Base-by-base conservation (phyloP, 805 yeast genomes). In the Saccharomycopsis sp. region DNA sequence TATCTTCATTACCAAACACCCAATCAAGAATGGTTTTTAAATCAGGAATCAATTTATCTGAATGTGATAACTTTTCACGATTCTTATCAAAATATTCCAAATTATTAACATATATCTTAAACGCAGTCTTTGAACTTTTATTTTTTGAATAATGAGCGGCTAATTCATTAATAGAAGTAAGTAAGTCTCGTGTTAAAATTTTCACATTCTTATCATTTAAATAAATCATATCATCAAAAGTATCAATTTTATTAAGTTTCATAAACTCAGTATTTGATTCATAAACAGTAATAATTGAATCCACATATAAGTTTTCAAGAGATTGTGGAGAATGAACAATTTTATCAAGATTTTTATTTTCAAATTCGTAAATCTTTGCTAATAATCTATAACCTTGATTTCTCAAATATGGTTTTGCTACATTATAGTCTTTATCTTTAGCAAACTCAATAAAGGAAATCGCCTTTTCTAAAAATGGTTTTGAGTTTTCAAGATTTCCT, bases 51-150 rank as follows among this genome's bases (percentile, higher is more conserved):
- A n/a, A n/a, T n/a, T n/a, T n/a, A 9, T 21, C n/a, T 5, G 14
- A 8, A 14, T 21, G 21, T 5, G 15, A 15, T 8, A 35, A 18
- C 6, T n/a, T 6, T 14, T 33, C 28, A n/a, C 14, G 8, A 35
- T 44, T 31, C 19, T 41, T 46, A 25, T 61, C 59, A n/a, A 61
- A 41, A 3, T 59, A 52, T 58, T 50, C n/a, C 52, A 51, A 23
- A 47, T 57, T 4, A 59, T 59, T 44, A 3, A 64, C 30, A 27
- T 66, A 54, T 18, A 67, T 61, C 9, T 58, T 51, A n/a, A 68
- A 47, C 0, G 70, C 34, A 34, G 45, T 42, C 18, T 51, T 39
- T 29, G 38, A 40, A 5, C 51, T 39, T 12, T 40, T 42, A 35
- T 39, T 35, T 29, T 41, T 50, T 2, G 53, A 32, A 29, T 56